These are phyloP conservation scores for Trichosporon inkin DNA, from an alignment of 1,284 basidiomycete genomes.

Conservation along the genomic window DNA sequence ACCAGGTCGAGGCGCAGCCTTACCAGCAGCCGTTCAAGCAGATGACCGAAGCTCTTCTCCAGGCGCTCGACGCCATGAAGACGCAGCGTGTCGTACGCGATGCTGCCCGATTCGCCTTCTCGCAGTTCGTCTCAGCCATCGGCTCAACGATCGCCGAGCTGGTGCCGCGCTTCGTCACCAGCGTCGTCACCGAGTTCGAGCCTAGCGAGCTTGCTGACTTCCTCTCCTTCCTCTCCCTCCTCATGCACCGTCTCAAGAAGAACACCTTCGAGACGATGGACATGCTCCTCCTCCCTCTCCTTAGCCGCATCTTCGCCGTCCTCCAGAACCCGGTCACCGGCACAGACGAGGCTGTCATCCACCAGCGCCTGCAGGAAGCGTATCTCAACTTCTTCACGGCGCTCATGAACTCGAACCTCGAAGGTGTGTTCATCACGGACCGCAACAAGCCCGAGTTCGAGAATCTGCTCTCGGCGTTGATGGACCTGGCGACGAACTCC, in stretches of 20 bases:
- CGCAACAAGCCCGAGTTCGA: constrained; percentile 80
- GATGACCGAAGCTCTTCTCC: constrained; percentile 82
- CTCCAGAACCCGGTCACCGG: constrained; percentile 79
- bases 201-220: constrained; percentile 91
- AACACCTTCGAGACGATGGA: constrained; percentile 67
- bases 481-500: constrained; percentile 64
- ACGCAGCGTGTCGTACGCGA: constrained; percentile 83
- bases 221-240: constrained; percentile 84
- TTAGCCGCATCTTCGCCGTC: constrained; percentile 73
- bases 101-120: constrained; percentile 89
- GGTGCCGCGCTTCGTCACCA: constrained; percentile 64
- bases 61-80: constrained; percentile 84
- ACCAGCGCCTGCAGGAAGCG: constrained; percentile 82
- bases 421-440: constrained; percentile 68
- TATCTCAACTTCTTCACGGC: constrained; percentile 81
- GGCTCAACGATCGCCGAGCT: constrained; percentile 61
- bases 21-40: constrained; percentile 76
- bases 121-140: constrained; percentile 84
- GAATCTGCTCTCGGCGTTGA: constrained; percentile 63
- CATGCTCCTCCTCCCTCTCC: constrained; percentile 81
- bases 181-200: constrained; percentile 85
- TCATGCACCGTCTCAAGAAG: constrained; percentile 82
- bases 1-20: constrained; percentile 67
- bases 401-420: constrained; percentile 74
- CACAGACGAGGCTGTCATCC: constrained; percentile 82